Conservation (phyloP, 306 rosid species). For the Quercus rubra region DNA sequence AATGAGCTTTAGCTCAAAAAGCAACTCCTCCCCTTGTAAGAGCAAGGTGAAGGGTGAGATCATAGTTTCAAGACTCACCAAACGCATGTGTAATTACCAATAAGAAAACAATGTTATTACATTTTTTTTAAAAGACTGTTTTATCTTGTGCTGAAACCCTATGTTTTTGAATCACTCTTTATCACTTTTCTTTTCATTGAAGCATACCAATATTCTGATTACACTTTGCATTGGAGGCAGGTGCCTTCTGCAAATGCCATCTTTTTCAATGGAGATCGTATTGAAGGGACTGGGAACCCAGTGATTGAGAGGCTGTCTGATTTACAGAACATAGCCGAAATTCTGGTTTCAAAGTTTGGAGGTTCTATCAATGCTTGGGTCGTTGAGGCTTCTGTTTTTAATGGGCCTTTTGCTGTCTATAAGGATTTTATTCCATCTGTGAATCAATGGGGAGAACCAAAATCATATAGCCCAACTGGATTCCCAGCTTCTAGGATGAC, state of each 20-base stretch:
- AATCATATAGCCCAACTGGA: constrained; percentile 50
- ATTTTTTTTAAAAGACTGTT: not conserved
- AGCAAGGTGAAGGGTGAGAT: too few relatives aligned
- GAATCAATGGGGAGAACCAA: constrained; percentile 78
- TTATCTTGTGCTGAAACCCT: not conserved
- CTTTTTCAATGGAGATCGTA: constrained; percentile 76
- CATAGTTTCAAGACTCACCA: too few relatives aligned
- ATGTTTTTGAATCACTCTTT: not conserved
- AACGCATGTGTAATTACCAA: too few relatives aligned
- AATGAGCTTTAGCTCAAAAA: too few relatives aligned
- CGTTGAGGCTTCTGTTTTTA: constrained; percentile 67
- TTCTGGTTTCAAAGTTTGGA: constrained; percentile 71
- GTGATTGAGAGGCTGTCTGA: constrained; percentile 74
- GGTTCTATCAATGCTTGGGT: constrained; percentile 73
- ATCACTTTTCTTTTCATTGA: not conserved
- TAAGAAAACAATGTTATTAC: too few relatives aligned
- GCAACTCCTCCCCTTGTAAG: too few relatives aligned
- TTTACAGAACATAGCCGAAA: constrained; percentile 61
- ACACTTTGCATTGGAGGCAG: constrained; percentile 29
- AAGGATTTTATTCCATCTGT: constrained; percentile 64
- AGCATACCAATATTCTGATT: not conserved
- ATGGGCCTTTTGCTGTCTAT: constrained; percentile 81
- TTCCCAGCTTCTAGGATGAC: constrained; percentile 61
- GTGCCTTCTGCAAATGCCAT: constrained; percentile 66
- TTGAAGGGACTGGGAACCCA: constrained; percentile 64